phyloP scores from a whole-genome alignment of 1,284 basidiomycete genomes.

The Sphagnurus paluster region DNA sequence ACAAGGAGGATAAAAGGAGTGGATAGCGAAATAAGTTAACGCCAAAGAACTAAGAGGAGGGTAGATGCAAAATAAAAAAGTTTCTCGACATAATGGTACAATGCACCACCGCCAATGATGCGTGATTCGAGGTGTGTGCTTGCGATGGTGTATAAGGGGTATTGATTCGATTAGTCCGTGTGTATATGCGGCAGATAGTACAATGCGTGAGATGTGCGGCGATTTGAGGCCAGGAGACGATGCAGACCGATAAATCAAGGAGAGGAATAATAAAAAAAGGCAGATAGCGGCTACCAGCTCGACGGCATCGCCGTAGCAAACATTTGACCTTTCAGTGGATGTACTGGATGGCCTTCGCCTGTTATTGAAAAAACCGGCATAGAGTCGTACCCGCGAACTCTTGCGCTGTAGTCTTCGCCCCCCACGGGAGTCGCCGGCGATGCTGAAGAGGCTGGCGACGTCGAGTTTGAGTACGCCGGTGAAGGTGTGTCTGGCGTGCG shows the following conservation, averaged over 20 bases:
- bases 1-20: slow-evolving; percentile 12
- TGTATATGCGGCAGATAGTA: neutral
- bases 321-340: slow-evolving; percentile 42
- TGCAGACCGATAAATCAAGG: slow-evolving; percentile 12
- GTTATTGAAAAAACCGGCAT: slow-evolving; percentile 33
- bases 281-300: slow-evolving; percentile 39
- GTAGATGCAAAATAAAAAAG: slow-evolving; percentile 6
- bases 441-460: slow-evolving; percentile 54
- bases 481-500: slow-evolving; percentile 33
- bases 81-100: slow-evolving; percentile 15
- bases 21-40: slow-evolving; percentile 3
- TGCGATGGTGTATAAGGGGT: slow-evolving; percentile 1
- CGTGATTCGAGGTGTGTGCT: slow-evolving; percentile 5
- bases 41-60: slow-evolving; percentile 7
- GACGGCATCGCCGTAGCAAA: slow-evolving; percentile 48
- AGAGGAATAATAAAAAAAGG: slow-evolving; percentile 13
- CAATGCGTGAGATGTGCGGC: slow-evolving; percentile 7
- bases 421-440: slow-evolving; percentile 55
- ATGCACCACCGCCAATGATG: slow-evolving; percentile 11
- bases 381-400: slow-evolving; percentile 44
- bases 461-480: slow-evolving; percentile 46
- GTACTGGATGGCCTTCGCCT: slow-evolving; percentile 28
- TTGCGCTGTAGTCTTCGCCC: slow-evolving; percentile 44
- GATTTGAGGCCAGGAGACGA: slow-evolving; percentile 11
- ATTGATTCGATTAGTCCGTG: slow-evolving; percentile 12